Evolutionary conservation across 2,329 filamentous ascomycete species (phyloP).

Genomic region (Ceratocystis eucalypticola): DNA sequence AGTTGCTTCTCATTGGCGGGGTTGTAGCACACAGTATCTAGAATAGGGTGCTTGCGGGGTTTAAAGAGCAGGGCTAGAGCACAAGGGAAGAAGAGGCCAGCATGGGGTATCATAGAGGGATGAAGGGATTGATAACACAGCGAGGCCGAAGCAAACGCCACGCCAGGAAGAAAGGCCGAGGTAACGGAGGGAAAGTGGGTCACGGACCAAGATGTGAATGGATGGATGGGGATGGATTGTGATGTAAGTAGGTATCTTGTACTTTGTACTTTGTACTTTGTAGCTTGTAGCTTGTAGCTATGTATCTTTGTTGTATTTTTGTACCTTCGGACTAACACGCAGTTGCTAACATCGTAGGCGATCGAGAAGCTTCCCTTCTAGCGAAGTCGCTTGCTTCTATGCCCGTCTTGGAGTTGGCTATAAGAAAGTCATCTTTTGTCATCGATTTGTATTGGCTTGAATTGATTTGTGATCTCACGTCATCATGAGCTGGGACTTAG

Average conservation of each 20-base stretch:
- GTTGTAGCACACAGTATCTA: not conserved
- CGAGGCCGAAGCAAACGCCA: not conserved
- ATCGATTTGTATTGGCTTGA: no score
- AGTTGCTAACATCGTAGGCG: not conserved
- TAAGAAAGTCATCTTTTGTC: no score
- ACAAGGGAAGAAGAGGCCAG: not conserved
- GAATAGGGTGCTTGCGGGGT: not conserved
- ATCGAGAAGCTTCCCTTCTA: not conserved
- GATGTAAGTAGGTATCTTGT: not conserved
- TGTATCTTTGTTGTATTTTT: not conserved
- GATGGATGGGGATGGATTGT: not conserved
- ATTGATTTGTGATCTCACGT: no score
- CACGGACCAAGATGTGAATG: not conserved
- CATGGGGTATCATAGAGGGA: not conserved
- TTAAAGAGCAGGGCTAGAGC: not conserved
- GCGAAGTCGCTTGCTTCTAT: no score
- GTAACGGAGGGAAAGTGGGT: conserved; percentile 2
- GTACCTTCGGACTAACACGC: not conserved
- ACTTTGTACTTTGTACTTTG: no score
- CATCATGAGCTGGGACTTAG: no score
- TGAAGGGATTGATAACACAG: not conserved
- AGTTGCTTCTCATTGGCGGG: not conserved
- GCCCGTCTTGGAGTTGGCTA: no score
- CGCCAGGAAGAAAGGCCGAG: conserved; percentile 6
- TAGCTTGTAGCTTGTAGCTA: no score